Conservation (phyloP, 495 filamentous ascomycete genomes). For the Baudoinia panamericana region DNA sequence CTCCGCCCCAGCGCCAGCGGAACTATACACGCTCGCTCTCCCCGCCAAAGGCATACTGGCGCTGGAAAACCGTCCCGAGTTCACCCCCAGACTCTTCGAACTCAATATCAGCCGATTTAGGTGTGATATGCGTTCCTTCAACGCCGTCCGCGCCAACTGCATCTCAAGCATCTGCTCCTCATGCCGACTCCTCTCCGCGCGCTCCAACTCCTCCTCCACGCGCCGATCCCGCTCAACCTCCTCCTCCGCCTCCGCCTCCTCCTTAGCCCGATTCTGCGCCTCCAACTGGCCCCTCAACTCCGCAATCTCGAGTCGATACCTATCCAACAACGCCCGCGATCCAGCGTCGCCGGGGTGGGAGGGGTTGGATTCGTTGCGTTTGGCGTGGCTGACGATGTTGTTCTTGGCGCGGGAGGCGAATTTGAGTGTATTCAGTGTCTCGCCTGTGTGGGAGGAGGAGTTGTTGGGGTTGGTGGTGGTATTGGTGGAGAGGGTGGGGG, state of each 20-base stretch:
- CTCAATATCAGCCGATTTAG: slow-evolving; percentile 88
- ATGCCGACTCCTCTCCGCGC: slow-evolving; percentile 70
- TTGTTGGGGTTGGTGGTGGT: too few relatives aligned
- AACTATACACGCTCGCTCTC: slow-evolving; percentile 43
- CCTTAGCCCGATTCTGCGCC: slow-evolving; percentile 52
- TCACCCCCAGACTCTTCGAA: slow-evolving; percentile 91
- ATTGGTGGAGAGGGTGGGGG: slow-evolving; percentile 38
- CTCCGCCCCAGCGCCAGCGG: too few relatives aligned
- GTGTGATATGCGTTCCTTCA: slow-evolving; percentile 96
- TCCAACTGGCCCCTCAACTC: slow-evolving; percentile 75
- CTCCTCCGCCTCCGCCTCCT: slow-evolving; percentile 51
- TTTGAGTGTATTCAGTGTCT: slow-evolving; percentile 92
- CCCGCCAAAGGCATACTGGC: slow-evolving; percentile 47
- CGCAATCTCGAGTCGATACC: slow-evolving; percentile 87
- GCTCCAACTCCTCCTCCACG: slow-evolving; percentile 56
- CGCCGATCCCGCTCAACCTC: slow-evolving; percentile 45
- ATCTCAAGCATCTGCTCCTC: slow-evolving; percentile 97
- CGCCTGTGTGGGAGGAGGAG: slow-evolving; percentile 60
- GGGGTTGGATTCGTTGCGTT: slow-evolving; percentile 72
- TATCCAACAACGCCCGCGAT: slow-evolving; percentile 75
- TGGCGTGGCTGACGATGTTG: slow-evolving; percentile 93
- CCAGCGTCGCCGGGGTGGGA: slow-evolving; percentile 57
- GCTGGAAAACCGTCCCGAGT: slow-evolving; percentile 47
- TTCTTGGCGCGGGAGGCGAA: slow-evolving; percentile 96
- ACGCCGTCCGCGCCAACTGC: slow-evolving; percentile 85